Evolutionary conservation across 352 stramenopile species (phyloP).

Genomic region (Aphanomyces invadans): DNA sequence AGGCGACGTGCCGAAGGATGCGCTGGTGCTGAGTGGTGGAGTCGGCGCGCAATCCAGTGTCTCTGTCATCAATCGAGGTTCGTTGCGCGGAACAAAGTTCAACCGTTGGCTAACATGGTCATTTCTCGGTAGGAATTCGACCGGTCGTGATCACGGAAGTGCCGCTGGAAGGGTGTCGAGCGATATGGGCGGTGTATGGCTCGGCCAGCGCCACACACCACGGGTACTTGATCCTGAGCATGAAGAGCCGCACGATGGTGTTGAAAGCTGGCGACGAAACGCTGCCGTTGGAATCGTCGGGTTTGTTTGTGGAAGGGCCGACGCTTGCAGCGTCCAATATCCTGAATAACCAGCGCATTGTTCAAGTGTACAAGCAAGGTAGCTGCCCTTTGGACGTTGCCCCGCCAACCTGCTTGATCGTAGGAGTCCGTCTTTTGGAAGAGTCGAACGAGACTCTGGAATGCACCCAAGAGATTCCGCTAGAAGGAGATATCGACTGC

Average conservation of each 20-base stretch:
- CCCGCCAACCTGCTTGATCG: neutral
- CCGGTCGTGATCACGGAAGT: constrained; percentile 79
- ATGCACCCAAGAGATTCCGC: constrained; percentile 75
- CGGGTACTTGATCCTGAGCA: constrained; percentile 76
- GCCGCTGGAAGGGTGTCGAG: constrained; percentile 69
- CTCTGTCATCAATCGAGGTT: constrained; percentile 63
- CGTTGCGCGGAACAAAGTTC: neutral
- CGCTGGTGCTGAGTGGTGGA: constrained; percentile 71
- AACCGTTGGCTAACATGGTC: too few relatives aligned
- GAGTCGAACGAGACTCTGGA: constrained; percentile 30
- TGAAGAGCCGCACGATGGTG: constrained; percentile 79
- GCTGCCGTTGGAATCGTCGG: constrained; percentile 64
- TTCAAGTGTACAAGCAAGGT: constrained; percentile 82
- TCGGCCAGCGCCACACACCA: constrained; percentile 45
- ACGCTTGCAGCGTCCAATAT: constrained; percentile 72
- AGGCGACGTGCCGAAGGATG: constrained; percentile 66
- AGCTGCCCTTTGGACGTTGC: too few relatives aligned
- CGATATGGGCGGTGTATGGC: constrained; percentile 81
- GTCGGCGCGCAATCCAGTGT: constrained; percentile 52
- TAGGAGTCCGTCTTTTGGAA: constrained; percentile 17
- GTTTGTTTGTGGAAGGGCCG: constrained; percentile 74
- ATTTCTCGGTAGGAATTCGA: constrained; percentile 43
- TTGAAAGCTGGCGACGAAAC: constrained; percentile 75
- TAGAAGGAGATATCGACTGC: constrained; percentile 71
- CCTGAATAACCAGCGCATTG: constrained; percentile 73